These are phyloP conservation scores for Rhizopogon vesiculosus DNA, from an alignment of 768 basidiomycete species.

Conservation along the genomic window DNA sequence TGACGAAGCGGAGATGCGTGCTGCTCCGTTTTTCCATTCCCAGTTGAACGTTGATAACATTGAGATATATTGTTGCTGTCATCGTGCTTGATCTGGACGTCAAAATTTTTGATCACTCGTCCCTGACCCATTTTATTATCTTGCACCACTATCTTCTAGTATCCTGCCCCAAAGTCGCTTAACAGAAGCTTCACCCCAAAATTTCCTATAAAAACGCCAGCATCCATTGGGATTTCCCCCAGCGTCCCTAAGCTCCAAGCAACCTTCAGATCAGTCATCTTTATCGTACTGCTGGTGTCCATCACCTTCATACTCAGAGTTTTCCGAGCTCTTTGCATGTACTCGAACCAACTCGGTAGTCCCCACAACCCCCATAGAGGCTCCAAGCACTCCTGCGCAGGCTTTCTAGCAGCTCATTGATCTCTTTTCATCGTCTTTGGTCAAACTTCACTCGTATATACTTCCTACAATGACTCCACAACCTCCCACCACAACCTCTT, in stretches of 20 bases:
- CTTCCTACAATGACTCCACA: slow-evolving; percentile 45
- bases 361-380: slow-evolving; percentile 88
- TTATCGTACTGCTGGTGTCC: slow-evolving; percentile 7
- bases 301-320: slow-evolving; percentile 16
- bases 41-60: too few species aligned
- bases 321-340: slow-evolving; percentile 69
- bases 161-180: background rate
- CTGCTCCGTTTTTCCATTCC: too few species aligned
- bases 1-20: background rate
- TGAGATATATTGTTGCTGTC: too few species aligned
- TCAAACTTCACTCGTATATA: slow-evolving; percentile 19
- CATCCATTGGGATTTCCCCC: background rate
- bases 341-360: slow-evolving; percentile 90
- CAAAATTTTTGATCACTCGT: background rate
- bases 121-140: slow-evolving; percentile 19
- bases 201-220: slow-evolving; percentile 24
- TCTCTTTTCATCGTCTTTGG: slow-evolving; percentile 21
- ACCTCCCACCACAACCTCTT: slow-evolving; percentile 38
- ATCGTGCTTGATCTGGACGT: too few species aligned
- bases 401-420: slow-evolving; percentile 52
- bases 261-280: background rate
- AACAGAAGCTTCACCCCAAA: slow-evolving; percentile 6
- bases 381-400: slow-evolving; percentile 74
- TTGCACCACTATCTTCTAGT: slow-evolving; percentile 1
- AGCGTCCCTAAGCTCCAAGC: background rate